These are phyloP conservation scores for Rubus parviflorus DNA, from an alignment of 306 rosid species.

Conservation along the genomic window DNA sequence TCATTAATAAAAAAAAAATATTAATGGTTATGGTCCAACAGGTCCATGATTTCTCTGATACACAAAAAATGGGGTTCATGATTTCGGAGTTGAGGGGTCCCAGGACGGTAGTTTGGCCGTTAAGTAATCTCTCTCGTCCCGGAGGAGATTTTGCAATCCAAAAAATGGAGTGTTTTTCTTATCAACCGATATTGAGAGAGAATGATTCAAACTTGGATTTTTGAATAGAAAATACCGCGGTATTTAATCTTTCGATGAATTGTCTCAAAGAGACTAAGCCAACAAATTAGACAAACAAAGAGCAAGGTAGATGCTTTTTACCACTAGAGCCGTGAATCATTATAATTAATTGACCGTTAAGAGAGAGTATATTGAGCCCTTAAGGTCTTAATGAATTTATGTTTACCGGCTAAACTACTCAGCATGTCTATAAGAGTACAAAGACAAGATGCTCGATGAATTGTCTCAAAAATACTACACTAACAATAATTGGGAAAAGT, in stretches of 20 bases:
- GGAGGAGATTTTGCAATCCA: constrained; percentile 12
- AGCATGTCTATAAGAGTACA: fast-evolving
- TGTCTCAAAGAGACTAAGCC: background rate
- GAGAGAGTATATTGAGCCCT: too few species aligned
- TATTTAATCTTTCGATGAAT: background rate
- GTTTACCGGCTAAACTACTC: too few species aligned
- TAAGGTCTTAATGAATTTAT: too few species aligned
- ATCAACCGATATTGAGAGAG: background rate
- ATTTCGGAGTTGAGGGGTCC: constrained; percentile 13
- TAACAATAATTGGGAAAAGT: fast-evolving
- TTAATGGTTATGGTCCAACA: constrained; percentile 7
- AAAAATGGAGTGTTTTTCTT: background rate
- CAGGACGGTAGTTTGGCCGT: constrained; percentile 27
- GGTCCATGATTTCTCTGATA: constrained; percentile 12
- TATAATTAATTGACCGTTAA: too few species aligned
- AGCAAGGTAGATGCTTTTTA: too few species aligned
- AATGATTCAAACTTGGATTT: background rate
- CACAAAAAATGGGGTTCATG: constrained; percentile 14
- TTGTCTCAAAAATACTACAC: background rate
- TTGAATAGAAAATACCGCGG: too few species aligned
- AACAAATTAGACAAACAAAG: background rate
- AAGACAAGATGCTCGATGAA: background rate
- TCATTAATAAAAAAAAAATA: constrained; percentile 19
- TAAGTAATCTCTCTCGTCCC: constrained; percentile 12
- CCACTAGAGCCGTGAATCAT: too few species aligned